Evolutionary conservation across 2,329 filamentous ascomycete species (phyloP).

Genomic region (Penicillium sp.): DNA sequence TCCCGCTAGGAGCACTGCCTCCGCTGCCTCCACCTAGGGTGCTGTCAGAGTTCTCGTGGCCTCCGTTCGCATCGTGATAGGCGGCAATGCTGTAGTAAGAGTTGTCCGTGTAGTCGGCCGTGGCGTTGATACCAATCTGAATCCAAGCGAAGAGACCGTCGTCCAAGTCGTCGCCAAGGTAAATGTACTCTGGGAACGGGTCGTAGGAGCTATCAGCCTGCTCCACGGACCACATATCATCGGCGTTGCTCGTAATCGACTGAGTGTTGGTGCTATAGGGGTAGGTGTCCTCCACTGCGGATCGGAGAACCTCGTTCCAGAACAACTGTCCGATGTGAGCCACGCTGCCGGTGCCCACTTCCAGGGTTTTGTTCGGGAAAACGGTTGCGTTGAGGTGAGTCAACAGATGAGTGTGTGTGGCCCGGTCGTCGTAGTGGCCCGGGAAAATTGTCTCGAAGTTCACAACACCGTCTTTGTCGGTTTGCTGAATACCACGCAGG

Average conservation of each 20-base stretch:
- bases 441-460: slow-evolving; percentile 51
- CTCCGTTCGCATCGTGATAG: slow-evolving; percentile 17
- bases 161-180: slow-evolving; percentile 50
- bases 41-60: slow-evolving; percentile 15
- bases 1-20: slow-evolving; percentile 8
- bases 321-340: slow-evolving; percentile 54
- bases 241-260: slow-evolving; percentile 41
- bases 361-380: slow-evolving; percentile 48
- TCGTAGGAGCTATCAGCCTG: slow-evolving; percentile 48
- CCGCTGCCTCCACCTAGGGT: slow-evolving; percentile 1
- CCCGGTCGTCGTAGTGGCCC: slow-evolving; percentile 49
- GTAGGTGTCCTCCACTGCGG: slow-evolving; percentile 43
- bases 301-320: slow-evolving; percentile 49
- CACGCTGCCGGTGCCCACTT: slow-evolving; percentile 42
- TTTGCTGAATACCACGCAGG: slow-evolving; percentile 51
- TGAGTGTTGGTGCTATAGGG: slow-evolving; percentile 38
- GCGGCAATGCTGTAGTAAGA: slow-evolving; percentile 22
- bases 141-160: slow-evolving; percentile 54
- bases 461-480: slow-evolving; percentile 50
- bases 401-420: slow-evolving; percentile 53
- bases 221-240: slow-evolving; percentile 42
- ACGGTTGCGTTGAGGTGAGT: slow-evolving; percentile 41
- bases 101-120: slow-evolving; percentile 27
- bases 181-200: slow-evolving; percentile 56
- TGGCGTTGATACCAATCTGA: slow-evolving; percentile 48